phyloP scores from a whole-genome alignment of 78 protist genomes.

The Bigelowiella natans region DNA sequence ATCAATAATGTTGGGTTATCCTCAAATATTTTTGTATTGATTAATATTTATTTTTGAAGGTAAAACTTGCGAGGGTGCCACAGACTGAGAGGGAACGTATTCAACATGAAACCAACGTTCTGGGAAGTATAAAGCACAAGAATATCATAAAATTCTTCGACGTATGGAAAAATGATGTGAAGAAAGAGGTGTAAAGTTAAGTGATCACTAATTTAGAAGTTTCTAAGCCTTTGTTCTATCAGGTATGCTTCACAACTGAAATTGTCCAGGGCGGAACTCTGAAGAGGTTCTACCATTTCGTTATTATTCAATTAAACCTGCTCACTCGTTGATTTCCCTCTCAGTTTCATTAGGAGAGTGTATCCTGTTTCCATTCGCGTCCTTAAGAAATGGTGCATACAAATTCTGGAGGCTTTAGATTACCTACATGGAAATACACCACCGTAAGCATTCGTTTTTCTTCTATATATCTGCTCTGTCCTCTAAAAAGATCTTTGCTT shows the following conservation, averaged over 20 bases:
- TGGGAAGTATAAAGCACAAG: neutral
- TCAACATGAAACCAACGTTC: neutral
- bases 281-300: neutral
- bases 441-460: constrained; percentile 5
- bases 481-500: neutral
- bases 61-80: neutral
- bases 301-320: neutral
- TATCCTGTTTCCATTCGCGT: neutral
- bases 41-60: no score
- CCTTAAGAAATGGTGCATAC: constrained; percentile 50
- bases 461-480: neutral
- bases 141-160: neutral
- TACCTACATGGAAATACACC: constrained; percentile 63
- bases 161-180: neutral
- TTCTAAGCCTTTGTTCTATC: neutral
- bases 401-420: constrained; percentile 62
- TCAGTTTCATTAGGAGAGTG: neutral
- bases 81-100: neutral
- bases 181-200: neutral
- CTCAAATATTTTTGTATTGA: no score
- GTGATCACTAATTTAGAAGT: neutral
- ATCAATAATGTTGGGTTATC: no score
- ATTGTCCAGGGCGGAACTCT: neutral
- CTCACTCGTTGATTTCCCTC: neutral
- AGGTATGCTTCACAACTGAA: constrained; percentile 2